A percentile compares a stretch with the other conserved stretches of the same genome.
These are phyloP conservation scores for Paraconiothyrium brasiliense DNA, from an alignment of 2,329 filamentous ascomycete species.

Conservation along the genomic window DNA sequence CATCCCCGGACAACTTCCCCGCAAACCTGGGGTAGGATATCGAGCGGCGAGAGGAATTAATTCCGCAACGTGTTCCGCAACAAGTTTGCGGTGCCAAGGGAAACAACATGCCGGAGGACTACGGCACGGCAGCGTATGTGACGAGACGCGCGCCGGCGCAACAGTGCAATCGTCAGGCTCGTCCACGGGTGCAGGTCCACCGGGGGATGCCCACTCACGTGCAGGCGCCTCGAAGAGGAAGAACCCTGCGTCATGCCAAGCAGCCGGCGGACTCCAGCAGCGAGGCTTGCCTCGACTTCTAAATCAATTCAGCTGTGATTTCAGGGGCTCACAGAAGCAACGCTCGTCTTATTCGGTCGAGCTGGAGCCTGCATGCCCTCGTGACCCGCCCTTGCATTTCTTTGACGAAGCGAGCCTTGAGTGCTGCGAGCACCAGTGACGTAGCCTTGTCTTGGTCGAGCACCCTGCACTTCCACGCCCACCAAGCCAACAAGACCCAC, in stretches of 20 bases:
- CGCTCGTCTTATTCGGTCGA: slow-evolving; percentile 4
- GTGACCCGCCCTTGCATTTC: slow-evolving; percentile 27
- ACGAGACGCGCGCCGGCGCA: neutral
- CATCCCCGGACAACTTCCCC: slow-evolving; percentile 10
- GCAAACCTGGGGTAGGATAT: slow-evolving; percentile 4
- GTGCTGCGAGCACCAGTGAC: slow-evolving; percentile 21
- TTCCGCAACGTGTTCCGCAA: slow-evolving; percentile 9
- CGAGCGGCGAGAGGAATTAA: slow-evolving; percentile 13
- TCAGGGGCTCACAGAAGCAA: slow-evolving; percentile 4
- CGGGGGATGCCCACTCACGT: slow-evolving; percentile 6
- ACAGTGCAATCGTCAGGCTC: neutral
- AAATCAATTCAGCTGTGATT: slow-evolving; percentile 6
- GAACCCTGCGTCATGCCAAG: slow-evolving; percentile 21
- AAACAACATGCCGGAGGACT: neutral
- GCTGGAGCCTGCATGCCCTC: slow-evolving; percentile 10
- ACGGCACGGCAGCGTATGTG: neutral
- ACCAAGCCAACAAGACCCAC: slow-evolving; percentile 12
- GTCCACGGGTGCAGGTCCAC: neutral
- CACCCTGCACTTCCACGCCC: neutral
- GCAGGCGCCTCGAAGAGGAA: neutral
- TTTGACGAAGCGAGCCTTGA: slow-evolving; percentile 22
- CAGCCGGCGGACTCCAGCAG: slow-evolving; percentile 10
- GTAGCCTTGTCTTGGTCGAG: slow-evolving; percentile 18
- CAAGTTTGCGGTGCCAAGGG: neutral
- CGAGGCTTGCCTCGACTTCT: slow-evolving; percentile 15